Evolutionary conservation across 768 basidiomycete species (phyloP).

Genomic region (Tricholoma sp.): DNA sequence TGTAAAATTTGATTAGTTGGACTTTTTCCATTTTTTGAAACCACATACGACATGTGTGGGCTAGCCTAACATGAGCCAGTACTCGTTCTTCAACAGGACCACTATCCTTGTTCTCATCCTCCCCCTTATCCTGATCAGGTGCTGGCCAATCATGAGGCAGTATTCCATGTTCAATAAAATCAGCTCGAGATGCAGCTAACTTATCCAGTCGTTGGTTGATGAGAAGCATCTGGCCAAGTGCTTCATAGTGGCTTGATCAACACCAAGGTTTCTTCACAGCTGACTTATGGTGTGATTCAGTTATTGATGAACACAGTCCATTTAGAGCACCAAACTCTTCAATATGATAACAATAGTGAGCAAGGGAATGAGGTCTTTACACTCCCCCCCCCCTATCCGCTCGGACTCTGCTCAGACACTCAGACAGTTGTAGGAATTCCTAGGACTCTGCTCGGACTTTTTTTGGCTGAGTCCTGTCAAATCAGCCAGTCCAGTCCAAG

Average conservation of each 20-base stretch:
- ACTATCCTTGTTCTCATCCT: neutral
- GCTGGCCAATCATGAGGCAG: too few species aligned
- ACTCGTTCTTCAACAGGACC: neutral
- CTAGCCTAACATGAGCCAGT: neutral
- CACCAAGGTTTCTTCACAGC: neutral
- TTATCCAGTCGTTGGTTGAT: neutral
- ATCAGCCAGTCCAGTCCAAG: too few species aligned
- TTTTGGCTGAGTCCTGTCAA: too few species aligned
- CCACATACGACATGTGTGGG: neutral
- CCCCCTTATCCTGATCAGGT: too few species aligned
- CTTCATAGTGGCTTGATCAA: neutral
- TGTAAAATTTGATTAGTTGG: neutral
- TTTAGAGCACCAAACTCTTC: neutral
- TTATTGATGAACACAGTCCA: neutral
- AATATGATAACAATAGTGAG: neutral
- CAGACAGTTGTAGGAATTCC: too few species aligned
- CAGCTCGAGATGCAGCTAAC: neutral
- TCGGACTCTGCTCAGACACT: too few species aligned
- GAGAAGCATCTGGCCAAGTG: neutral
- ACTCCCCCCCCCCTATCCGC: too few species aligned
- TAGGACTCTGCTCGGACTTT: too few species aligned
- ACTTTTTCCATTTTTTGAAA: neutral
- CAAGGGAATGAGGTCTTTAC: neutral
- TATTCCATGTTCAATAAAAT: neutral
- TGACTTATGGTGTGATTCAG: neutral